phyloP scores from a whole-genome alignment of 768 basidiomycete genomes.

The Fomitopsis pulvina region DNA sequence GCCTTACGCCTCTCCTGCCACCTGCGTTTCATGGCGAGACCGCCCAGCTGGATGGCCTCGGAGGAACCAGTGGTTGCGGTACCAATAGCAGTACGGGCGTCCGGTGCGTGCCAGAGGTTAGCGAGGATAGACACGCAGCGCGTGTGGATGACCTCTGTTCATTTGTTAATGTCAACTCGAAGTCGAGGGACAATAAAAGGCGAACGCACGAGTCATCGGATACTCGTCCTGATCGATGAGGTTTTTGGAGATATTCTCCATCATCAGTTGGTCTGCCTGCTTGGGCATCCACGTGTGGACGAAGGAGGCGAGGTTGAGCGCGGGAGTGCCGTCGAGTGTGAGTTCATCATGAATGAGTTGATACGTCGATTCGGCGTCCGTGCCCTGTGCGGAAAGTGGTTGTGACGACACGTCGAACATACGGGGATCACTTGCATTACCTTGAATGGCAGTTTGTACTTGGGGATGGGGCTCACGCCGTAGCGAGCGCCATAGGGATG shows the following conservation, averaged over 20 bases:
- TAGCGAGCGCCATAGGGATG: conserved; percentile 59
- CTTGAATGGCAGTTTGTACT: conserved; percentile 55
- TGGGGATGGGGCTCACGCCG: conserved; percentile 57
- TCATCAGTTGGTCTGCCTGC: conserved; percentile 45
- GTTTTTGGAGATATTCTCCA: conserved; percentile 62
- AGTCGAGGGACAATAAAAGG: too few species aligned
- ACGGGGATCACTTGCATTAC: conserved; percentile 20
- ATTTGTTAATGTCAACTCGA: neutral
- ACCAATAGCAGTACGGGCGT: conserved; percentile 47
- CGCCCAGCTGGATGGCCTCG: conserved; percentile 68
- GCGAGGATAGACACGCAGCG: conserved; percentile 51
- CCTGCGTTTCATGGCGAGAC: conserved; percentile 61
- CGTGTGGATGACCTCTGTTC: conserved; percentile 34
- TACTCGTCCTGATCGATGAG: conserved; percentile 68
- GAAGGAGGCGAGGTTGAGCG: conserved; percentile 62
- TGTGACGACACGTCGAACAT: too few species aligned
- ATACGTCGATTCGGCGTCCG: conserved; percentile 42
- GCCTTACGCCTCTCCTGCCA: conserved; percentile 66
- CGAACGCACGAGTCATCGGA: conserved; percentile 41
- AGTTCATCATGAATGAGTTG: conserved; percentile 62
- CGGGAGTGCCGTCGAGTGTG: conserved; percentile 45
- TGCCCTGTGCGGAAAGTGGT: conserved; percentile 33
- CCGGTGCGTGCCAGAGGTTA: conserved; percentile 60
- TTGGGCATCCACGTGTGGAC: conserved; percentile 61
- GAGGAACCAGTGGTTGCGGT: conserved; percentile 67